A percentile compares a stretch with the other conserved stretches of the same genome.
phyloP scores from a whole-genome alignment of 1,139 yeast genomes.

The Suhomyces coccinellae region DNA sequence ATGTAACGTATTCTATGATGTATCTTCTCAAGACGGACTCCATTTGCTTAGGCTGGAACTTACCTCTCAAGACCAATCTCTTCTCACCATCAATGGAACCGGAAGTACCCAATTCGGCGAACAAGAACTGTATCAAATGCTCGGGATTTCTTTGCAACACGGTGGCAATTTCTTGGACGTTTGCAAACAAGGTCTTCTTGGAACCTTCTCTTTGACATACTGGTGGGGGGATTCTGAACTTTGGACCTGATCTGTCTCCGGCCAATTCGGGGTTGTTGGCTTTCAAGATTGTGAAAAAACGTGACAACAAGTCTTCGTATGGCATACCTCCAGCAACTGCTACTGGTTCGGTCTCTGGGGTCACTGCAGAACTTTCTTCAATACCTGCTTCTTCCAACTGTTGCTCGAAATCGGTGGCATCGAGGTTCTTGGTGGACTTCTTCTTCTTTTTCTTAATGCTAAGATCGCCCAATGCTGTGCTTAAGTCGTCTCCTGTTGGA shows the following conservation, averaged over 20 bases:
- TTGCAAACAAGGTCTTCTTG: slow-evolving; percentile 93
- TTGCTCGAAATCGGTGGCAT: slow-evolving; percentile 79
- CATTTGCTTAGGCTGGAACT: slow-evolving; percentile 96
- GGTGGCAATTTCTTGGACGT: slow-evolving; percentile 91
- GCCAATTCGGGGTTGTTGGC: slow-evolving; percentile 97
- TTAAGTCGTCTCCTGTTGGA: slow-evolving; percentile 61
- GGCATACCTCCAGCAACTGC: slow-evolving; percentile 58
- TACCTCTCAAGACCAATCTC: slow-evolving; percentile 95
- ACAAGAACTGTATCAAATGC: slow-evolving; percentile 92
- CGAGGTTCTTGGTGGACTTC: slow-evolving; percentile 59
- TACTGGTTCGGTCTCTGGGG: slow-evolving; percentile 20
- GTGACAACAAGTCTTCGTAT: slow-evolving; percentile 72
- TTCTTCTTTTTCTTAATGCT: slow-evolving; percentile 77
- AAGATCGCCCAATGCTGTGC: slow-evolving; percentile 70
- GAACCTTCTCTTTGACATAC: slow-evolving; percentile 95
- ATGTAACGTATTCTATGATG: slow-evolving; percentile 94
- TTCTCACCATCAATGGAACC: slow-evolving; percentile 98
- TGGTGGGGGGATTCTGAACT: slow-evolving; percentile 97
- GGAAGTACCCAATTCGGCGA: slow-evolving; percentile 98
- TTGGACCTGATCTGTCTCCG: slow-evolving; percentile 90
- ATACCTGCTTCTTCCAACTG: slow-evolving; percentile 91
- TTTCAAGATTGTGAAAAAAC: slow-evolving; percentile 83
- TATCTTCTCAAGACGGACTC: slow-evolving; percentile 96
- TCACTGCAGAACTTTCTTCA: slow-evolving; percentile 43
- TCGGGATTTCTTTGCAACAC: slow-evolving; percentile 96